Conservation (phyloP, 306 rosid species). For the Cicer chorassanicum region DNA sequence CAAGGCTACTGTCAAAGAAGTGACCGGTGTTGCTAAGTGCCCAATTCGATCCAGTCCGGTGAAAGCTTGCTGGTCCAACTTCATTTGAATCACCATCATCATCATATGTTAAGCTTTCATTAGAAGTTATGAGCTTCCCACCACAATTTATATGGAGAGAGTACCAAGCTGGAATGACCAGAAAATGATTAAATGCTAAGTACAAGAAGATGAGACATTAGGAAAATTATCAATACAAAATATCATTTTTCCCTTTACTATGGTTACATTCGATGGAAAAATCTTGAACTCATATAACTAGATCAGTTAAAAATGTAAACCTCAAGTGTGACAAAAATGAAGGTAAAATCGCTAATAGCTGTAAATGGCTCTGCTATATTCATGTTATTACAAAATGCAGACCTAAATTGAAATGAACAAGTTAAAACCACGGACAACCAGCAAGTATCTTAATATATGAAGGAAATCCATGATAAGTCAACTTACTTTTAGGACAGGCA, state of each 20-base stretch:
- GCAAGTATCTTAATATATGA: background rate
- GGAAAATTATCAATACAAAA: background rate
- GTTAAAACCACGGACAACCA: background rate
- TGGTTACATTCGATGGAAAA: too few relatives aligned
- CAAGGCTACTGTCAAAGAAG: constrained; percentile 45
- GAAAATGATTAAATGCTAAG: background rate
- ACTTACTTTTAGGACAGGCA: constrained; percentile 59
- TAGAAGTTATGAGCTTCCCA: constrained; percentile 48
- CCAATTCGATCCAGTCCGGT: constrained; percentile 52
- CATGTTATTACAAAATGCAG: too few relatives aligned
- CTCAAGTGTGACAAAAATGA: too few relatives aligned
- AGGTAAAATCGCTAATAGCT: too few relatives aligned
- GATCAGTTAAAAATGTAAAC: too few relatives aligned
- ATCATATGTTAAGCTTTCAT: constrained; percentile 47
- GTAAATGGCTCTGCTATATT: too few relatives aligned
- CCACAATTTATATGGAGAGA: constrained; percentile 73
- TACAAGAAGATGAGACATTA: background rate
- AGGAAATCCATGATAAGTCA: background rate
- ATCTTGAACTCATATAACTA: too few relatives aligned
- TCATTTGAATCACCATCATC: constrained; percentile 52
- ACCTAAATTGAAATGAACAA: background rate
- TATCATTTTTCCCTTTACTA: background rate
- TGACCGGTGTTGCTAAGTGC: constrained; percentile 69
- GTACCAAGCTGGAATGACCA: constrained; percentile 43
- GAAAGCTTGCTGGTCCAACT: constrained; percentile 51